These are phyloP conservation scores for Syzygium aqueum DNA, from an alignment of 345 rosid species.

Conservation along the genomic window DNA sequence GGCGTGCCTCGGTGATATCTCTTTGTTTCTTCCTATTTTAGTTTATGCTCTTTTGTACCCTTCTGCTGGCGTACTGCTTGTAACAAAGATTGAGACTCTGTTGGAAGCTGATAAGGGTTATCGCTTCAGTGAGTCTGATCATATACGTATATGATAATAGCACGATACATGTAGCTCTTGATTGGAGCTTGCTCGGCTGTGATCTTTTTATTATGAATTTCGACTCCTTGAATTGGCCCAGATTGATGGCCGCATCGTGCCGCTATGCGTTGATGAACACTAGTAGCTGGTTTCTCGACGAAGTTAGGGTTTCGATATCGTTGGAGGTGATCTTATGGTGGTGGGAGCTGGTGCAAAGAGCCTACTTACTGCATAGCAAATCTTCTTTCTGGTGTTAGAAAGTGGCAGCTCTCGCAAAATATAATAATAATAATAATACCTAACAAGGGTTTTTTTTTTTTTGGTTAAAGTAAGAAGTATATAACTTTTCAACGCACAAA, in stretches of 20 bases:
- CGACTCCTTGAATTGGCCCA: not conserved
- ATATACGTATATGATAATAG: not conserved
- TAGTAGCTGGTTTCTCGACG: not conserved
- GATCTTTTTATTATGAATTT: not conserved
- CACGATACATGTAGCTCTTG: not conserved
- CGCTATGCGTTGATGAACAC: not conserved
- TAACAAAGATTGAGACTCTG: not conserved
- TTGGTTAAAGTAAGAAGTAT: too few species aligned
- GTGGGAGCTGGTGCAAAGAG: too few species aligned
- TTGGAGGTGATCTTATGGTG: too few species aligned
- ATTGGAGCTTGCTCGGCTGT: not conserved
- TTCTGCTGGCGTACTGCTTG: not conserved
- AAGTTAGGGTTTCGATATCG: not conserved
- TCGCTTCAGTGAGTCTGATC: not conserved
- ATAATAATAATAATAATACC: too few species aligned
- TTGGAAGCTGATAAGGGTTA: not conserved
- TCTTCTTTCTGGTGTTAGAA: too few species aligned
- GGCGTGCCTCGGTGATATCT: not conserved
- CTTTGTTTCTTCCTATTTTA: not conserved
- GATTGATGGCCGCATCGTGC: accelerated
- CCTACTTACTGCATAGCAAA: too few species aligned
- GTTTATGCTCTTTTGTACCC: not conserved
- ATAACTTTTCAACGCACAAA: too few species aligned
- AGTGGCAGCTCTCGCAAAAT: too few species aligned
- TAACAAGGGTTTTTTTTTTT: too few species aligned